Evolutionary conservation across 768 basidiomycete genomes (phyloP), one percentile per base, ranked within the genome.

Genomic region (Cyathus striatus): DNA sequence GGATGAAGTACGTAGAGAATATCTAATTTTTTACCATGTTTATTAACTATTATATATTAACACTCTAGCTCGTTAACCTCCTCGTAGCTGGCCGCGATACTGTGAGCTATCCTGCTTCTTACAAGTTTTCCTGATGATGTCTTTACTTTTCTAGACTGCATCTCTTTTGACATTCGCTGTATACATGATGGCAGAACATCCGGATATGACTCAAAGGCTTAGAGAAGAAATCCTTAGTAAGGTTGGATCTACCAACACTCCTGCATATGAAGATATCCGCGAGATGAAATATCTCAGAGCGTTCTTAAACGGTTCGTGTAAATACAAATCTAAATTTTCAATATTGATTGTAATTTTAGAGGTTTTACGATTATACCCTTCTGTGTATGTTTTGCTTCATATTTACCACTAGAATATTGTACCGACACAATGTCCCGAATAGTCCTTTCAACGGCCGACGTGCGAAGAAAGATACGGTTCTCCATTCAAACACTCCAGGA

Each of bases 241-340:
- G 10, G 65, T 81, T n/a, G 79, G 79, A 1, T 54, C 62, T 5
- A 58, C 51, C 2, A 55, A 65, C 6, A 47, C 66, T 2, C 80
- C 80, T 0, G 74, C 76, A 2, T 75, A 73, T 49, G 78, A 79
- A 32, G 71, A 78, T 37, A 66, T 82, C 47, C 63, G 74, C 26
- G 68, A 71, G 12, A 74, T 81, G 76, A 78, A 77, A 45, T 83
- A 75, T 49, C 57, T 81, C 45, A 56, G 78, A 30, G 79, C 78
- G 3, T 67, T 79, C 43, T 68, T 81, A 41, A 81, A 82, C 53
- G 71, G 68, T 76, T 18, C 12, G 66, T 42, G 6, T 22, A 22
- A 38, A 42, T 17, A 16, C 23, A 20, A 12, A 22, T 13, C 5
- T 16, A 16, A 6, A 27, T 26, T 32, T 48, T 43, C 44, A 40